These are phyloP conservation scores for Tricholoma flavovirens DNA, from an alignment of 768 basidiomycete genomes.

Conservation along the genomic window DNA sequence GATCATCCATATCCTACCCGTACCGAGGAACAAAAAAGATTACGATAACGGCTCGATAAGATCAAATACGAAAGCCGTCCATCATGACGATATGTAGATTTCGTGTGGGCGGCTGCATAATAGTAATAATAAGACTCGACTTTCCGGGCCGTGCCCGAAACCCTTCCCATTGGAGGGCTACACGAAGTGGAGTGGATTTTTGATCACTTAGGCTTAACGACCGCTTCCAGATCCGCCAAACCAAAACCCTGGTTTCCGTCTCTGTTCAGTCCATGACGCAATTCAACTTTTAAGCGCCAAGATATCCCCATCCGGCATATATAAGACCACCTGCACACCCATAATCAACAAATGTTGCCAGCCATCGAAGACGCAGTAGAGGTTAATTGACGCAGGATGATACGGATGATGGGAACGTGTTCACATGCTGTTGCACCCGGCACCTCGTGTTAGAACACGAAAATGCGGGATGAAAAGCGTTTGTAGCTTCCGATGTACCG, in stretches of 20 bases:
- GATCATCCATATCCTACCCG: neutral
- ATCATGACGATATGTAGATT: neutral
- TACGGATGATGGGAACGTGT: slow-evolving; percentile 24
- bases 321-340: neutral
- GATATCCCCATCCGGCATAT: neutral
- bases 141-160: neutral
- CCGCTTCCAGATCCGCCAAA: too few relatives aligned
- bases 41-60: slow-evolving; percentile 1
- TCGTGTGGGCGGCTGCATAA: neutral
- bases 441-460: slow-evolving; percentile 71
- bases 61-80: neutral
- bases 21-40: neutral
- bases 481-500: slow-evolving; percentile 32
- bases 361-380: slow-evolving; percentile 16
- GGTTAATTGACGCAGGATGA: slow-evolving; percentile 54
- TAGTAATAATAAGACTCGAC: neutral
- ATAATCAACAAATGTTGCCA: slow-evolving; percentile 2
- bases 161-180: neutral
- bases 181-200: neutral
- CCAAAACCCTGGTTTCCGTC: too few relatives aligned
- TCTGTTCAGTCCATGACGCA: neutral
- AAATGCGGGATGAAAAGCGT: slow-evolving; percentile 36
- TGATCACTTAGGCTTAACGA: neutral
- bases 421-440: slow-evolving; percentile 69
- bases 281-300: neutral